Evolutionary conservation across 2,329 filamentous ascomycete species (phyloP), one percentile per base, ranked within the genome.

Genomic region (Diaporthe citriasiana): DNA sequence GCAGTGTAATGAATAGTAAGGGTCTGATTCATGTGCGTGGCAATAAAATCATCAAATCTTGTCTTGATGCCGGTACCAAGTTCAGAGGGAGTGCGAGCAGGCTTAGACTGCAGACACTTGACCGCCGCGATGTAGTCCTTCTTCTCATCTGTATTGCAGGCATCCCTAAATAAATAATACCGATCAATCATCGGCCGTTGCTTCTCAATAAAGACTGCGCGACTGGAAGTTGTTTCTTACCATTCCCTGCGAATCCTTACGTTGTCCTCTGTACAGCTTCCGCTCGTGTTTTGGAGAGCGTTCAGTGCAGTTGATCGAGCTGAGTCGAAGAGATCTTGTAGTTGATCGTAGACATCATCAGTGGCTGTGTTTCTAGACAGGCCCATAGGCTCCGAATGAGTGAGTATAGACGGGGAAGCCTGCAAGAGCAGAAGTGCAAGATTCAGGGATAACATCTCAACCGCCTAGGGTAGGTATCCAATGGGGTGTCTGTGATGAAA

Each of bases 1-100:
- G 45, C 74, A 22, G 71, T 71, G 4, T 65, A 38, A 35, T 73
- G 74, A 13, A 75, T 75, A 2, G 53, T 70, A 22, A 40, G 9
- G 22, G 73, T 74, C 57, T 74, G 69, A 22, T 71, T 66, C 47
- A 79, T 53, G 74, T 77, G 74, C 27, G 79, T 79, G 45, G 70
- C 78, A 17, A 80, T 77, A 38, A 82, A 82, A 51, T 82, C 81
- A 42, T 82, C 80, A 30, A 75, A 82, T 33, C 81, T 79, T 56
- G 76, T 80, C 50, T 78, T 63, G 10, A 79, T 81, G n/a, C 81
- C 81, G 1, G 80, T 79, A 42, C 79, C 80, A 45, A 73, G 78
- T 4, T 59, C 72, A 13, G 71, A 75, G 19, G 79, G 76, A 3
- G 76, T 73, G 42, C 75, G 78, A 7, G 80, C 77, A 10, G 80